Conservation (phyloP, 768 basidiomycete species). For the Neoboletus subvelutipes region DNA sequence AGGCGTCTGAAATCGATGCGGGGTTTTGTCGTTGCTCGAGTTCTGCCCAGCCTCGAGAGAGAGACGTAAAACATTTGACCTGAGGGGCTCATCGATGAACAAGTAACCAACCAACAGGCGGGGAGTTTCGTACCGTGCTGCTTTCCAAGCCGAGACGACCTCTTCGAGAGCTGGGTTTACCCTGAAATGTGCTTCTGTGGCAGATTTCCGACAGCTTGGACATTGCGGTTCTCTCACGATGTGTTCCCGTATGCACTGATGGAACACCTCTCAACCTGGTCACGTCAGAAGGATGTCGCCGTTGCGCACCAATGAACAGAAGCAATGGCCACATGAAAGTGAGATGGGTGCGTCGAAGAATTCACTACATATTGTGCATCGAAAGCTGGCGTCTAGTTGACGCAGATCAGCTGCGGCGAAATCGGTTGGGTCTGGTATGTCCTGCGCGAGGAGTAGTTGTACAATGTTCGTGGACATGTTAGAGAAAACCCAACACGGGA, state of each 20-base stretch:
- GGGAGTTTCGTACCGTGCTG: conserved; percentile 52
- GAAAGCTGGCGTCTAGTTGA: conserved; percentile 59
- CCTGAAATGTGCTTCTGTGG: conserved; percentile 62
- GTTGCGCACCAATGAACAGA: conserved; percentile 67
- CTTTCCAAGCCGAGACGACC: conserved; percentile 67
- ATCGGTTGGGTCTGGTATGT: conserved; percentile 66
- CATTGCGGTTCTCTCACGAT: conserved; percentile 64
- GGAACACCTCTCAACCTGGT: conserved; percentile 4
- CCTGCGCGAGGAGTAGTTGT: conserved; percentile 30
- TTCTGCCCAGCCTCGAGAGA: conserved; percentile 30
- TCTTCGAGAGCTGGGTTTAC: conserved; percentile 72
- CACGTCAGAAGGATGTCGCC: background rate
- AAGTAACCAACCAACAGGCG: background rate
- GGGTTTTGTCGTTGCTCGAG: conserved; percentile 12
- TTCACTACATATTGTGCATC: conserved; percentile 78
- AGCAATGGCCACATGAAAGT: conserved; percentile 75
- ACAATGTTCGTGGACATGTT: conserved; percentile 31
- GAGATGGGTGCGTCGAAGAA: conserved; percentile 72
- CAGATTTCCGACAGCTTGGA: conserved; percentile 62
- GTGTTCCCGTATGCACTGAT: conserved; percentile 68
- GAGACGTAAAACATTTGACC: conserved; percentile 44
- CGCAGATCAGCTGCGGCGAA: conserved; percentile 64
- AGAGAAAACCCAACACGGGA: background rate
- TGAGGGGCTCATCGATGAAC: conserved; percentile 19
- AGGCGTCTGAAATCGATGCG: conserved; percentile 17